Evolutionary conservation across 805 yeast species (phyloP).

Genomic region (Starmerella ratchasimensis): DNA sequence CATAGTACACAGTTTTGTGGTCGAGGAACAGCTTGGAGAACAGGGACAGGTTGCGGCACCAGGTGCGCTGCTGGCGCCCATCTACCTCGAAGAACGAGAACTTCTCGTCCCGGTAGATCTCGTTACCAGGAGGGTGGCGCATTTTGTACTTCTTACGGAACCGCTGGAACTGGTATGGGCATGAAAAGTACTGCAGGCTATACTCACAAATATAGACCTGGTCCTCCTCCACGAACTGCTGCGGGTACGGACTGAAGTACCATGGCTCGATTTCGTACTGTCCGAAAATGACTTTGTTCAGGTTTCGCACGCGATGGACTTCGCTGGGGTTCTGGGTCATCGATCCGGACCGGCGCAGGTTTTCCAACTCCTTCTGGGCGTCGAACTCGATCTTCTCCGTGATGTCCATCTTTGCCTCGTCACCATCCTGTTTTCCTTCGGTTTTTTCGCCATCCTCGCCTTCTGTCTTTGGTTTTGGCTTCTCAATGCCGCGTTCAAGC

Average conservation of each 20-base stretch:
- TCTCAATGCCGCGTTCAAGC: conserved; percentile 49
- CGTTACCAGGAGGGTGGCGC: conserved; percentile 97
- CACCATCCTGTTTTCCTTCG: conserved; percentile 10
- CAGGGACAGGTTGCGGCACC: conserved; percentile 92
- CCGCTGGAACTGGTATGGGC: conserved; percentile 80
- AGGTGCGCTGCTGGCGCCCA: conserved; percentile 87
- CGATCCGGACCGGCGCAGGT: conserved; percentile 86
- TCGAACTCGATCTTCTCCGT: conserved; percentile 74
- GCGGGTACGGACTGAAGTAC: conserved; percentile 96
- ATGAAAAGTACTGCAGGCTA: conserved; percentile 76
- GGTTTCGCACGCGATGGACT: conserved; percentile 79
- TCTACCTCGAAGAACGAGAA: conserved; percentile 95
- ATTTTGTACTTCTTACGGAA: conserved; percentile 77
- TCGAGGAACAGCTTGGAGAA: conserved; percentile 83
- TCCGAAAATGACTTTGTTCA: conserved; percentile 68
- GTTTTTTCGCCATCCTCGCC: conserved; percentile 21
- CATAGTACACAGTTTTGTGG: conserved; percentile 92
- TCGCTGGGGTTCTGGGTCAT: conserved; percentile 86
- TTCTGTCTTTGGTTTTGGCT: conserved; percentile 48
- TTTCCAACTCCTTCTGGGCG: conserved; percentile 84
- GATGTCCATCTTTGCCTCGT: conserved; percentile 35
- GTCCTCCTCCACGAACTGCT: conserved; percentile 87
- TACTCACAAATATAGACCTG: conserved; percentile 83
- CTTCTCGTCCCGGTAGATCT: conserved; percentile 81
- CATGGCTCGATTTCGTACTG: conserved; percentile 91